phyloP scores from a whole-genome alignment of 2,329 filamentous ascomycete genomes.

The Hymenoscyphus fraxineus region DNA sequence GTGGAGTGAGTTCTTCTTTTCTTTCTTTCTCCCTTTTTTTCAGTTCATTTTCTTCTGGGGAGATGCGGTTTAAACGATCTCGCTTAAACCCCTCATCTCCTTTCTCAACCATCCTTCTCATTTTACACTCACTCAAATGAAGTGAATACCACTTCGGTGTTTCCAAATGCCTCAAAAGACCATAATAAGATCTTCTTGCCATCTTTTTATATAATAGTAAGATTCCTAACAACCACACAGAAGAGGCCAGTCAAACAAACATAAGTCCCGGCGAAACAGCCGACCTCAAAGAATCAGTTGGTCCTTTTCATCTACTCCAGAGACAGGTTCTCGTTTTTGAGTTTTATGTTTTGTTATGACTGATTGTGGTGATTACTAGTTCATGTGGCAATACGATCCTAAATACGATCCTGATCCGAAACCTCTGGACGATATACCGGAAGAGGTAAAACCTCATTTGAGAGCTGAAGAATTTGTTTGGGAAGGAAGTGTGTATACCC shows the following conservation, averaged over 20 bases:
- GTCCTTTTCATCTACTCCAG: not conserved
- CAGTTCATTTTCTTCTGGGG: too few species aligned
- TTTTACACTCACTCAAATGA: not conserved
- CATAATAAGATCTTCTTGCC: too few species aligned
- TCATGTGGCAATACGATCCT: constrained; percentile 49
- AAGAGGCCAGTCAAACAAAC: constrained; percentile 38
- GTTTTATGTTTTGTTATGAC: not conserved
- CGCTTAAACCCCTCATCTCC: not conserved
- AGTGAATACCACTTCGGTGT: too few species aligned
- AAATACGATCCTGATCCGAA: constrained; percentile 46
- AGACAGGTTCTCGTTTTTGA: not conserved
- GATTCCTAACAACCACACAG: not conserved
- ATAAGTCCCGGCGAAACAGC: constrained; percentile 48
- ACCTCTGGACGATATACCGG: constrained; percentile 41
- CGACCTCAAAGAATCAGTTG: constrained; percentile 47
- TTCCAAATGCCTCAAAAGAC: too few species aligned
- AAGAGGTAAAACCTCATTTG: constrained; percentile 41
- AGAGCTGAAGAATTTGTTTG: constrained; percentile 50
- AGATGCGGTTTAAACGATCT: too few species aligned
- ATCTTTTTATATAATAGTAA: too few species aligned
- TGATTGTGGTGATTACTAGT: constrained; percentile 8
- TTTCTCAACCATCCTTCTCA: not conserved
- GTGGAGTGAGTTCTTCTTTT: constrained; percentile 33
- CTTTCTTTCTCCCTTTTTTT: not conserved
- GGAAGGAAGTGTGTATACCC: constrained; percentile 37